Base-by-base conservation (phyloP, 2,329 filamentous ascomycete species). In the Paraconiothyrium sp. region DNA sequence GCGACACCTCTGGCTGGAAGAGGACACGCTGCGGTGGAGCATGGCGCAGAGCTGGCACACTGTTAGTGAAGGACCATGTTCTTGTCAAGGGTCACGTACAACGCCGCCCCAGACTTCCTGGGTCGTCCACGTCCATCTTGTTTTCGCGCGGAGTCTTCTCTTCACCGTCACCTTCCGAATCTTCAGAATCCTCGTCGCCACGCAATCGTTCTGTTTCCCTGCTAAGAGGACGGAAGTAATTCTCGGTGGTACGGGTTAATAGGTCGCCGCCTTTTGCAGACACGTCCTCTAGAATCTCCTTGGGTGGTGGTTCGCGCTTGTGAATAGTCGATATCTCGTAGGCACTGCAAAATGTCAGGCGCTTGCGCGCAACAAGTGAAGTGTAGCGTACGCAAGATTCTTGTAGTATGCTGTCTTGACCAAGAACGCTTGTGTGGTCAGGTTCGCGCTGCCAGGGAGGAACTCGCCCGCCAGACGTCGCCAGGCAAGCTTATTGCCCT, bases 401-500 rank as follows among this genome's bases (percentile, higher is more conserved):
- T 93, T 94, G 83, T 96, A 96, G 81, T 95, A 97, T 65, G 91
- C 89, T 59, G 91, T 90, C 81, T 97, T 97, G 59, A 97, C 83
- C 61, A 91, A 87, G 80, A 96, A 97, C 14, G 92, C 93, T 61
- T 93, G 88, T n/a, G 92, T 92, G 7, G 92, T 86, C 62, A 92
- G 88, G 74, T 94, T 93, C 71, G 86, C 85, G 59, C 89, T 89
- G 73, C 88, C 88, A 65, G 94, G 87, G 54, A 92, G 88, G 60
- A 97, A 90, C 70, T 93, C 89, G 57, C 89, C 85, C 13, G 90
- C 92, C 71, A 97, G 86, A 70, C 88, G 89, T 66, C 92, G 88
- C 93, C 93, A 97, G 55, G 92, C 91, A 66, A 96, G 86, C 82
- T 94, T 95, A 77, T 94, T 80, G 88, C 90, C 64, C 87, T 93